Conservation (phyloP, 768 basidiomycete genomes). For the Tulasnella sp. region DNA sequence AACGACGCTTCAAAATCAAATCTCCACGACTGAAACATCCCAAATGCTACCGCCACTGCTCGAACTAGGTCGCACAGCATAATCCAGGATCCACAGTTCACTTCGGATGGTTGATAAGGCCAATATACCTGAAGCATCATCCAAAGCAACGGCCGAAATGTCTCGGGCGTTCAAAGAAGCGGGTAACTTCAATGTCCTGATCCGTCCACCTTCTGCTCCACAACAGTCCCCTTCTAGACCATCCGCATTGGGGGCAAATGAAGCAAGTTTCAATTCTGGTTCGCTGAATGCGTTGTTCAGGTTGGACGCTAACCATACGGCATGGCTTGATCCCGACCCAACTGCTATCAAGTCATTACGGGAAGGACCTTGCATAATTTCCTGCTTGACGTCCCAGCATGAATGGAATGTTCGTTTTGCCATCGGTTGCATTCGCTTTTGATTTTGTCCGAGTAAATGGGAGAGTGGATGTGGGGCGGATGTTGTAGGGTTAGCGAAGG, state of each 20-base stretch:
- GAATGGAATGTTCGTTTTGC: conserved; percentile 12
- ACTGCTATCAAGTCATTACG: conserved; percentile 15
- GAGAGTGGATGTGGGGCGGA: conserved; percentile 2
- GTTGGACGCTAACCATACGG: conserved; percentile 10
- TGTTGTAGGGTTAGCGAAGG: no score
- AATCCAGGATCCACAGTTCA: conserved; percentile 12
- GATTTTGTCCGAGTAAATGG: not conserved
- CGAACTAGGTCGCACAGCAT: not conserved
- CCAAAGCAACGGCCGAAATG: conserved; percentile 11
- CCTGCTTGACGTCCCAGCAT: conserved; percentile 9
- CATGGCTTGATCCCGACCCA: conserved; percentile 10
- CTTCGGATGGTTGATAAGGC: conserved; percentile 4
- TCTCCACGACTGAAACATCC: not conserved
- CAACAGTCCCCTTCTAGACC: not conserved
- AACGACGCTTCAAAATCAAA: not conserved
- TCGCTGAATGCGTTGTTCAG: no score
- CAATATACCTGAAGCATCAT: conserved; percentile 8
- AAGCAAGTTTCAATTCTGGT: conserved; percentile 11
- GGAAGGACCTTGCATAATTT: conserved; percentile 13
- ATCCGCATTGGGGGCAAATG: conserved; percentile 1
- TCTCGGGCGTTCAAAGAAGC: conserved; percentile 10
- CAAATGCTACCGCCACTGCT: conserved; percentile 3
- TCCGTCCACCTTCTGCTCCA: not conserved
- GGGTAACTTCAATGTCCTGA: conserved; percentile 12
- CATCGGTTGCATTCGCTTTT: not conserved